Evolutionary conservation across 2,329 filamentous ascomycete genomes (phyloP), one percentile per base, ranked within the genome.

Genomic region (Dryadomyces quercus-mongolicae): DNA sequence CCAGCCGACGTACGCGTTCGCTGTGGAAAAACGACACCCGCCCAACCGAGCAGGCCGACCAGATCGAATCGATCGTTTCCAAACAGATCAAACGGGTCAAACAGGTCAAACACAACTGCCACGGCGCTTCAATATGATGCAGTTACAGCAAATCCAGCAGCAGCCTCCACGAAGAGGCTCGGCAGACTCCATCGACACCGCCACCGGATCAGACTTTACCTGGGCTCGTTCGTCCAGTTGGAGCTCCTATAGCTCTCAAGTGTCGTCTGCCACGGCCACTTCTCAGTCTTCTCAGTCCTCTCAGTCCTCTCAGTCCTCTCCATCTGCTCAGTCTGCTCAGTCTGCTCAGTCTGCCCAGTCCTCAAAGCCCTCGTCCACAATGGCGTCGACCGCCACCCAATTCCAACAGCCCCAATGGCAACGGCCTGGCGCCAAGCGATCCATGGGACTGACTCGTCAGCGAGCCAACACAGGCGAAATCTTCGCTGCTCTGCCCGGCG

Each of bases 401-500:
- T 31, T 31, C 25, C 25, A 31, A 31, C 25, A 31, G 8, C 25
- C 25, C 25, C 25, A 31, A 31, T 31, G 25, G 25, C n/a, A n/a
- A n/a, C n/a, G n/a, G n/a, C n/a, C n/a, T n/a, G n/a, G n/a, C n/a
- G n/a, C n/a, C n/a, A n/a, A n/a, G n/a, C n/a, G 42, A 9, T n/a
- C 42, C 42, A n/a, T n/a, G n/a, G 16, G 8, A 5, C 18, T 12
- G 12, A 9, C 12, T 3, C 42, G 16, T 63, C 25, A 61, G 54
- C 49, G 25, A 9, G 31, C 31, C 21, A 64, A 68, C 10, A 65
- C 67, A 38, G 74, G 77, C 15, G 78, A 81, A 60, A 64, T 77
- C 7, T 79, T 83, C 56, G 70, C 70, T n/a, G 70, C 70, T 20
- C 60, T 84, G 16, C 80, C 81, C 0, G 73, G 74, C n/a, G 79